Percentiles rank a stretch among this genome's conserved stretches.
These are phyloP conservation scores for Melampsora abietis-canadensis DNA, from an alignment of 1,284 basidiomycete genomes.

Conservation along the genomic window DNA sequence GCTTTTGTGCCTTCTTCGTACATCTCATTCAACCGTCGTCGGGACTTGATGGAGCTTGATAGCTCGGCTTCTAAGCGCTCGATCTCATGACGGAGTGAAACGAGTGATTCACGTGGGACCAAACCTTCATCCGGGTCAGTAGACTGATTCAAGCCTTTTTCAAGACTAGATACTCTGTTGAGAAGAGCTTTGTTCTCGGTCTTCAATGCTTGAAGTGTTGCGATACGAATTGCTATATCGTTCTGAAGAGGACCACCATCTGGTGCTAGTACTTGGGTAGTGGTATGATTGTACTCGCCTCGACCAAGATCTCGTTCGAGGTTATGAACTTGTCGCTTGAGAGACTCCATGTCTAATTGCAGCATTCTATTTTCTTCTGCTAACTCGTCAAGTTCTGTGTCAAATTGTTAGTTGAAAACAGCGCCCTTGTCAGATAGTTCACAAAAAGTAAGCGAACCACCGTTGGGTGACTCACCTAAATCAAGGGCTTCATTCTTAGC, in stretches of 20 bases:
- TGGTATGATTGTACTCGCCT: slow-evolving; percentile 27
- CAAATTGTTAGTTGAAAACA: neutral
- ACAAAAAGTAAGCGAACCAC: neutral
- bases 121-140: slow-evolving; percentile 8
- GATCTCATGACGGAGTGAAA: slow-evolving; percentile 11
- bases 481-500: slow-evolving; percentile 37
- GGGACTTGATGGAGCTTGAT: slow-evolving; percentile 8
- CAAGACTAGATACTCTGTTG: slow-evolving; percentile 22
- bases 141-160: slow-evolving; percentile 19
- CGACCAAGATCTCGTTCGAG: slow-evolving; percentile 40
- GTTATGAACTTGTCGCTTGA: slow-evolving; percentile 36
- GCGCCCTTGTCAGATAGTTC: neutral
- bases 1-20: slow-evolving; percentile 19
- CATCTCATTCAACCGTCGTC: slow-evolving; percentile 21
- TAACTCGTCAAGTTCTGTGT: slow-evolving; percentile 37
- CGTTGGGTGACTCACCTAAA: slow-evolving; percentile 8
- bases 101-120: slow-evolving; percentile 29
- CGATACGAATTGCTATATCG: slow-evolving; percentile 21
- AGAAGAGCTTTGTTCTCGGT: slow-evolving; percentile 28
- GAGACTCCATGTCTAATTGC: slow-evolving; percentile 37
- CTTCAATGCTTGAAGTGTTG: slow-evolving; percentile 18
- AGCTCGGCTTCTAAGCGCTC: slow-evolving; percentile 17
- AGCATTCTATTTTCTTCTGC: slow-evolving; percentile 32
- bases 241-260: slow-evolving; percentile 25
- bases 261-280: slow-evolving; percentile 26